These are phyloP conservation scores for Blastobotrys robertii DNA, from an alignment of 805 yeast genomes.

Conservation along the genomic window DNA sequence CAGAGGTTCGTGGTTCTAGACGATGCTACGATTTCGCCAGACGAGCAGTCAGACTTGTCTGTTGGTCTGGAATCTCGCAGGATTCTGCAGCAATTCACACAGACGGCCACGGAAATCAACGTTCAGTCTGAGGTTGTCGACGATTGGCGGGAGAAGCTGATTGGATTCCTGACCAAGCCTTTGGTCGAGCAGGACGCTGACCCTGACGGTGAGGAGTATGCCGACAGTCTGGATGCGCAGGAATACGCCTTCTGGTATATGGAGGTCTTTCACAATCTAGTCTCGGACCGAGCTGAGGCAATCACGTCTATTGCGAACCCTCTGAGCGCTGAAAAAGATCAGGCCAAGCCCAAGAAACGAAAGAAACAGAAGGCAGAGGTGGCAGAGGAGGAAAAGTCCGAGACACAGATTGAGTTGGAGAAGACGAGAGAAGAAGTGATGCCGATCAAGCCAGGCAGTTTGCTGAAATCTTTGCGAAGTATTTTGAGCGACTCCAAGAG, in stretches of 20 bases:
- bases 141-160: conserved; percentile 39
- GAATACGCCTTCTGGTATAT: conserved; percentile 41
- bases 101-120: conserved; percentile 31
- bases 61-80: conserved; percentile 16
- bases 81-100: conserved; percentile 7
- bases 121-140: conserved; percentile 43
- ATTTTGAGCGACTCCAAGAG: conserved; percentile 2
- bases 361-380: conserved; percentile 8
- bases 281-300: conserved; percentile 34
- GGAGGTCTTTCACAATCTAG: conserved; percentile 26
- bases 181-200: conserved; percentile 40
- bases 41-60: conserved; percentile 3
- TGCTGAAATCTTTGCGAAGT: conserved; percentile 5
- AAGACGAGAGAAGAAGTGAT: conserved; percentile 15
- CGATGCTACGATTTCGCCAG: conserved; percentile 14
- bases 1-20: conserved; percentile 18
- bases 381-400: conserved; percentile 13
- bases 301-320: conserved; percentile 29
- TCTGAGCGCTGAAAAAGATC: conserved; percentile 19
- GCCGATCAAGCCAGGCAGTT: conserved; percentile 6
- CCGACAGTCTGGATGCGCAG: conserved; percentile 62
- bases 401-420: conserved; percentile 16
- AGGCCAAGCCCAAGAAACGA: conserved; percentile 13
- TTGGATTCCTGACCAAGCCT: conserved; percentile 37
- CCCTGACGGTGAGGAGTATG: conserved; percentile 72